A percentile compares a stretch with the other conserved stretches of the same genome.
These are phyloP conservation scores for Triangularia setosa DNA, from an alignment of 2,329 filamentous ascomycete genomes.

Conservation along the genomic window DNA sequence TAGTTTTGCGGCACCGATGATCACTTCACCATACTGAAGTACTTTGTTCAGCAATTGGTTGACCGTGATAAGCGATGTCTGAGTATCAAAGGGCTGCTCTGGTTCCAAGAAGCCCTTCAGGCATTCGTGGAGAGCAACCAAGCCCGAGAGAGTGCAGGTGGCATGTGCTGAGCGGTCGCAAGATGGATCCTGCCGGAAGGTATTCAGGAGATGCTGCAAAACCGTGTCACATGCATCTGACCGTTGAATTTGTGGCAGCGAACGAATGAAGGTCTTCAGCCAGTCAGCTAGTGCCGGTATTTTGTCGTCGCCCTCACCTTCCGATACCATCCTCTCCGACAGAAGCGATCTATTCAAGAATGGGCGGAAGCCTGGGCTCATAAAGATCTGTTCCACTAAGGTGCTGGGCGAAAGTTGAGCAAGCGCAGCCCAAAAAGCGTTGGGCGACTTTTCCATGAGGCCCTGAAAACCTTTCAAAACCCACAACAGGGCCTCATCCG, in stretches of 20 bases:
- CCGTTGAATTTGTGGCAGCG: conserved; percentile 70
- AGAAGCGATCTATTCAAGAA: conserved; percentile 59
- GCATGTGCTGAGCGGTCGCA: conserved; percentile 56
- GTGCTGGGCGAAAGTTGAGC: conserved; percentile 74
- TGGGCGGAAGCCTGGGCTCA: conserved; percentile 61
- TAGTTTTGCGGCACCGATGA: conserved; percentile 52
- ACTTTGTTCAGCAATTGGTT: conserved; percentile 64
- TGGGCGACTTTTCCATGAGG: conserved; percentile 70
- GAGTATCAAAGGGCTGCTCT: conserved; percentile 41
- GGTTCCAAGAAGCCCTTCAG: conserved; percentile 53
- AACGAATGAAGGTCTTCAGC: conserved; percentile 73
- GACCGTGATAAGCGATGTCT: conserved; percentile 57
- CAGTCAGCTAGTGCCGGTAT: conserved; percentile 69
- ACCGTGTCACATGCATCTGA: conserved; percentile 78
- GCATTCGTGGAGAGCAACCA: conserved; percentile 56
- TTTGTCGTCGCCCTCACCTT: conserved; percentile 49
- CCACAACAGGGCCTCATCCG: conserved; percentile 59
- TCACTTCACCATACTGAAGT: conserved; percentile 57
- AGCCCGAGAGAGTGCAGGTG: conserved; percentile 60
- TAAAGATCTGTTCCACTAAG: conserved; percentile 80
- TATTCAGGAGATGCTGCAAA: conserved; percentile 68
- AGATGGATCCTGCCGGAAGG: conserved; percentile 50
- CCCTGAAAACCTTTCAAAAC: conserved; percentile 67
- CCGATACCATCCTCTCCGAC: conserved; percentile 46
- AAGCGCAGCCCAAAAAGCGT: conserved; percentile 85